Percentiles rank a stretch among this genome's conserved stretches.
These are phyloP conservation scores for Dendrostoma leiphaemia DNA, from an alignment of 2,329 filamentous ascomycete species.

Conservation along the genomic window DNA sequence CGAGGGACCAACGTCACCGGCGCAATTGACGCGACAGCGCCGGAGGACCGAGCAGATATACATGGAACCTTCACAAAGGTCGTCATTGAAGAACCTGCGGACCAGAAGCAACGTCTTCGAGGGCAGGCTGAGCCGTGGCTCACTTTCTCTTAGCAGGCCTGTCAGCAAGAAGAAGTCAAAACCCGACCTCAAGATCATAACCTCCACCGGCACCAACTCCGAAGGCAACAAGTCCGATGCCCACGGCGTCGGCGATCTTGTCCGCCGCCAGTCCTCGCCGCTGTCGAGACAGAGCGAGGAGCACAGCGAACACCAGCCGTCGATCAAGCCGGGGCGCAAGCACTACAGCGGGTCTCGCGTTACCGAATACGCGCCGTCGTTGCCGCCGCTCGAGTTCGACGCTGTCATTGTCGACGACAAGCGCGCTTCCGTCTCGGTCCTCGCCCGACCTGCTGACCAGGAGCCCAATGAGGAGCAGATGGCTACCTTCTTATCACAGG, in stretches of 20 bases:
- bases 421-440: slow-evolving; percentile 6
- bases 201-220: background rate
- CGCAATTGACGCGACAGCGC: background rate
- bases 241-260: background rate
- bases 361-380: background rate
- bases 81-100: background rate
- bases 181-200: background rate
- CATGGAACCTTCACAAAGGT: background rate
- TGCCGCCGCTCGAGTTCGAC: slow-evolving; percentile 3
- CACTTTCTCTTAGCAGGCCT: background rate
- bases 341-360: background rate
- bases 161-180: background rate
- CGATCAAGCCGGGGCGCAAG: background rate
- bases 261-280: background rate
- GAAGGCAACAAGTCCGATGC: background rate
- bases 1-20: background rate
- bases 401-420: background rate
- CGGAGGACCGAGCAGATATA: background rate
- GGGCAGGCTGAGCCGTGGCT: background rate
- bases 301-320: background rate
- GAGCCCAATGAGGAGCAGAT: slow-evolving; percentile 4
- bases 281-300: background rate
- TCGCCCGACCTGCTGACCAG: slow-evolving; percentile 10
- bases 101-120: background rate
- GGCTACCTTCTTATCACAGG: background rate